A percentile compares a stretch with the other conserved stretches of the same genome.
phyloP scores from a whole-genome alignment of 1,139 yeast genomes.

The Wickerhamomyces sp. region DNA sequence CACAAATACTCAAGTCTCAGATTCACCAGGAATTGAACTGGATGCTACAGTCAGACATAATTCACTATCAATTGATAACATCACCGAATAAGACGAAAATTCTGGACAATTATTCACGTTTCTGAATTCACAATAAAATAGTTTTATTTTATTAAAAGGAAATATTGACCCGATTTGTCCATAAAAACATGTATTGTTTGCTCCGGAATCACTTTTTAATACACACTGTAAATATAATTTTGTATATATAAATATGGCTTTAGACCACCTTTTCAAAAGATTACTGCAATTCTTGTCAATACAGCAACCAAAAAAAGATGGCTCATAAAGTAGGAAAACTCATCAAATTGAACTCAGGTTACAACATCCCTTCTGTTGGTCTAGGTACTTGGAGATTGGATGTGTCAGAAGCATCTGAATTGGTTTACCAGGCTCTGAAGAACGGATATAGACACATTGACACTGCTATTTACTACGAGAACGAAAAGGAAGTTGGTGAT shows the following conservation, averaged over 20 bases:
- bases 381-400: conserved; percentile 54
- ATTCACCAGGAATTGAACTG: too few relatives aligned
- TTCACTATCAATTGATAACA: not conserved
- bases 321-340: conserved; percentile 8
- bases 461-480: conserved; percentile 54
- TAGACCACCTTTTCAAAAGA: too few relatives aligned
- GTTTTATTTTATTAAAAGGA: too few relatives aligned
- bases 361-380: conserved; percentile 51
- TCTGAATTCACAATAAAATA: not conserved
- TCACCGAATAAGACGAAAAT: conserved; percentile 3
- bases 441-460: conserved; percentile 72
- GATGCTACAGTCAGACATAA: not conserved
- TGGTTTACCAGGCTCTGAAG: conserved; percentile 49
- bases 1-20: too few relatives aligned
- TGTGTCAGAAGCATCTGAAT: conserved; percentile 32
- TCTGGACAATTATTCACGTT: conserved; percentile 2
- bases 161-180: too few relatives aligned
- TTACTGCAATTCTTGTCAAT: too few relatives aligned
- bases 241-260: too few relatives aligned
- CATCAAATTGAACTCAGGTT: conserved; percentile 36
- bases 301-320: not conserved
- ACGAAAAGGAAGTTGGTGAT: conserved; percentile 49
- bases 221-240: too few relatives aligned
- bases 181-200: too few relatives aligned
- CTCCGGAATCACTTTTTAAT: too few relatives aligned